Evolutionary conservation across 2,329 filamentous ascomycete genomes (phyloP), one percentile per base, ranked within the genome.

Genomic region (Calonectria montana): DNA sequence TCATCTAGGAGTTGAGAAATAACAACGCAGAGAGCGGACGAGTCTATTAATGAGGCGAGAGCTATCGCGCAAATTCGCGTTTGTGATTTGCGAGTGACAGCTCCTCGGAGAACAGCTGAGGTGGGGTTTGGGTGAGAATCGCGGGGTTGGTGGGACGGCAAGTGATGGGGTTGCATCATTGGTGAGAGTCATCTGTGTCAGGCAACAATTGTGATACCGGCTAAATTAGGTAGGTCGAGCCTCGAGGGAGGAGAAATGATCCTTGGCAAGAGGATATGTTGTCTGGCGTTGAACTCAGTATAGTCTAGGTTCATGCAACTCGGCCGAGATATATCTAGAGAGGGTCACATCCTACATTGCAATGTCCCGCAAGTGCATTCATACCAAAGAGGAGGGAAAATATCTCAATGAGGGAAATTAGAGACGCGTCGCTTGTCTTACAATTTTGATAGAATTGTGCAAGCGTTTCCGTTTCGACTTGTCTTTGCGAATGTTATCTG

Each of bases 81-180:
- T 16, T 29, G n/a, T 39, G 23, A 45, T 61, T 35, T 43, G 41
- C 61, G 43, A 70, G 43, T 65, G 62, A 48, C 43, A 35, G 43
- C 43, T 39, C 18, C 29, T 47, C 27, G 23, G 53, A 25, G 53
- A 47, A 53, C 29, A 21, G 62, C 41, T 65, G 43, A 70, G 31
- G 61, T 53, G 67, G 67, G 62, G 65, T 67, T 68, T 50, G 55
- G 18, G 35, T 23, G 41, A 55, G 61, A 65, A 70, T 65, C 67
- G 67, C 67, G 67, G 67, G 67, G 67, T 65, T 64, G 45, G 55
- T 65, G 48, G 61, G 37, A 69, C 67, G 18, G 53, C 53, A 21
- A 23, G 53, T 15, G 53, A 59, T 23, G 35, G 48, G 64, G 62
- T 39, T 43, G 47, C 47, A 48, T 64, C 57, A 43, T 55, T 50